phyloP scores from a whole-genome alignment of 2,329 filamentous ascomycete species.

The Colletotrichum viniferum region DNA sequence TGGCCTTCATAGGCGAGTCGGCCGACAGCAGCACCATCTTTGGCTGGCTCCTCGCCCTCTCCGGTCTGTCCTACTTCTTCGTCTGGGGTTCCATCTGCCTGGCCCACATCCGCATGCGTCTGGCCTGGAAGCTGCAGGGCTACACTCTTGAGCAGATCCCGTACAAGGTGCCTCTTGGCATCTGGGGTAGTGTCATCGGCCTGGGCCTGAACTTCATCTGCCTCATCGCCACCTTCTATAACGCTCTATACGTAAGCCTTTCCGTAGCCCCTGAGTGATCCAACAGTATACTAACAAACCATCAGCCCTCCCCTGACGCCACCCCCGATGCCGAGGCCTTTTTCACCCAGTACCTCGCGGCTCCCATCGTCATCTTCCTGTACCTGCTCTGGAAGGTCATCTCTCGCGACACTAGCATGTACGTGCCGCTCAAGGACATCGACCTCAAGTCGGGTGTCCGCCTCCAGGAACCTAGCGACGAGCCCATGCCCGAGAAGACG shows the following conservation, averaged over 20 bases:
- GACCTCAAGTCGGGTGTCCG: slow-evolving; percentile 65
- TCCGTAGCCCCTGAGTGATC: background rate
- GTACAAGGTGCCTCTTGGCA: slow-evolving; percentile 54
- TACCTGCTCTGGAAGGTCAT: slow-evolving; percentile 72
- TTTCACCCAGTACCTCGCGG: slow-evolving; percentile 64
- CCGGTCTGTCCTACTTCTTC: slow-evolving; percentile 75
- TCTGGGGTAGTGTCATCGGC: slow-evolving; percentile 73
- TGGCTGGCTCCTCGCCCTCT: slow-evolving; percentile 72
- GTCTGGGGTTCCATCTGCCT: slow-evolving; percentile 75
- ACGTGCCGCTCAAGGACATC: slow-evolving; percentile 62
- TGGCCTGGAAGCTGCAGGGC: slow-evolving; percentile 64
- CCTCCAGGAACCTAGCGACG: slow-evolving; percentile 54
- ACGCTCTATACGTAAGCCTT: slow-evolving; percentile 57
- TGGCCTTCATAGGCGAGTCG: slow-evolving; percentile 55
- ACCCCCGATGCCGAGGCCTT: slow-evolving; percentile 51
- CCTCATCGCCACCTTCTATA: slow-evolving; percentile 75
- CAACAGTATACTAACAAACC: slow-evolving; percentile 17
- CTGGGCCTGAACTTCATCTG: slow-evolving; percentile 70
- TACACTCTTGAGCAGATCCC: slow-evolving; percentile 54
- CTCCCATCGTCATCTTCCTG: slow-evolving; percentile 58
- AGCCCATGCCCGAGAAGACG: slow-evolving; percentile 34
- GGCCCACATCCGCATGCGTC: slow-evolving; percentile 69
- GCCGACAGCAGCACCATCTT: slow-evolving; percentile 51
- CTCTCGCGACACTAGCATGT: slow-evolving; percentile 55
- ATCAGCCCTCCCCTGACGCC: slow-evolving; percentile 36